Percentiles rank a stretch among this genome's conserved stretches.
These are phyloP conservation scores for Alternaria sp. DNA, from an alignment of 2,329 filamentous ascomycete species.

Conservation along the genomic window DNA sequence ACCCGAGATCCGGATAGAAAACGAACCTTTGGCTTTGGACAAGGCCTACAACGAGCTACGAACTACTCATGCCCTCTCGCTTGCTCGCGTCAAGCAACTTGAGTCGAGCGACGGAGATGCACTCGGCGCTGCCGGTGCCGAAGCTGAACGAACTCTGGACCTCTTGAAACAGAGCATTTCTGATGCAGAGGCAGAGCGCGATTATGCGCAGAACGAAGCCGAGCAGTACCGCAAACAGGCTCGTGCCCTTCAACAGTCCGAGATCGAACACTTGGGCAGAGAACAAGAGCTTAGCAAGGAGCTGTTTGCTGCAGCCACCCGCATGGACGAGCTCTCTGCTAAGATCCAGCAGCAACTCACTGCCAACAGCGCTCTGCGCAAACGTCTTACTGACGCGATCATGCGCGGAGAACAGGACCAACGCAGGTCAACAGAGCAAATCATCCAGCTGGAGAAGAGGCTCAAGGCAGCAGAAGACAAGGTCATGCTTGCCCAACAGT, in stretches of 20 bases:
- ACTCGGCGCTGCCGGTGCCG: constrained; percentile 47
- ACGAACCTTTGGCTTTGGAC: constrained; percentile 72
- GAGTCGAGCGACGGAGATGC: constrained; percentile 59
- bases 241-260: constrained; percentile 62
- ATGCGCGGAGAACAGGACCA: constrained; percentile 84
- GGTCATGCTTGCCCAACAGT: constrained; percentile 80
- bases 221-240: constrained; percentile 67
- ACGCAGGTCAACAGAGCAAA: constrained; percentile 77
- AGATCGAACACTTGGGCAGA: constrained; percentile 63
- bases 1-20: constrained; percentile 62
- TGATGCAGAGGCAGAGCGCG: constrained; percentile 72
- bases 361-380: constrained; percentile 76
- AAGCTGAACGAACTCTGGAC: constrained; percentile 67
- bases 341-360: constrained; percentile 82
- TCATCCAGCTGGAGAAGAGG: constrained; percentile 81
- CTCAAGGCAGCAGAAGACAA: constrained; percentile 85
- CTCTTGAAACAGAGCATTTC: constrained; percentile 73
- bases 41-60: constrained; percentile 78
- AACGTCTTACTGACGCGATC: constrained; percentile 79
- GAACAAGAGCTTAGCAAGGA: constrained; percentile 72
- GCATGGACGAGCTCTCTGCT: constrained; percentile 78
- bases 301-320: constrained; percentile 73
- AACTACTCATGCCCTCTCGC: constrained; percentile 69
- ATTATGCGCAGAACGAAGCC: constrained; percentile 72
- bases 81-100: constrained; percentile 70